phyloP scores from a whole-genome alignment of 139 green algal species.

The Coelastrella sp. region DNA sequence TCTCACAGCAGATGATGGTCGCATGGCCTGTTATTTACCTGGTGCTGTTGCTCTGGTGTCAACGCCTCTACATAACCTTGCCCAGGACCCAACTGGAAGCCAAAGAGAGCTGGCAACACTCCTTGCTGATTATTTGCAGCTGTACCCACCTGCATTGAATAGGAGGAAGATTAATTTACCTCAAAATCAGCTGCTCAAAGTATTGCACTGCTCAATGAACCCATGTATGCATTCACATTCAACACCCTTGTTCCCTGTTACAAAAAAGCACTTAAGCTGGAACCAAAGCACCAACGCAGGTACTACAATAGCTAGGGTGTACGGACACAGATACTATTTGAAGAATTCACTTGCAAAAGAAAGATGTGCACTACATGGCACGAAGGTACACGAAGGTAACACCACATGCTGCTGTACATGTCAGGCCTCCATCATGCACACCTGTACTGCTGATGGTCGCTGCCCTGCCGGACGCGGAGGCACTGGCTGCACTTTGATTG shows the following conservation, averaged over 20 bases:
- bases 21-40: slow-evolving; percentile 62
- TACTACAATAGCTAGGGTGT: too few species aligned
- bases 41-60: slow-evolving; percentile 94
- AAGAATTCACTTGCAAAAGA: too few species aligned
- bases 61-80: slow-evolving; percentile 74
- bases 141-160: slow-evolving; percentile 44
- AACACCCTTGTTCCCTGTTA: too few species aligned
- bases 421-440: neutral
- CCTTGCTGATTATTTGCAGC: slow-evolving; percentile 67
- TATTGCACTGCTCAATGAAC: neutral
- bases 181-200: too few species aligned
- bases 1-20: too few species aligned
- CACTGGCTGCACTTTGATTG: slow-evolving; percentile 54
- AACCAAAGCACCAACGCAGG: too few species aligned
- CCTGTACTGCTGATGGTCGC: slow-evolving; percentile 53
- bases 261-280: too few species aligned
- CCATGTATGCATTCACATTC: neutral
- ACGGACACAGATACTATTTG: too few species aligned
- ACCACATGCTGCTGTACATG: neutral
- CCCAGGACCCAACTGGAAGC: slow-evolving; percentile 70
- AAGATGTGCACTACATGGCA: too few species aligned
- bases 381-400: too few species aligned
- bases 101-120: slow-evolving; percentile 85
- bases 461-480: slow-evolving; percentile 69
- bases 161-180: too few species aligned